Evolutionary conservation across 2,329 filamentous ascomycete genomes (phyloP).

Genomic region (Lecanicillium sp.): DNA sequence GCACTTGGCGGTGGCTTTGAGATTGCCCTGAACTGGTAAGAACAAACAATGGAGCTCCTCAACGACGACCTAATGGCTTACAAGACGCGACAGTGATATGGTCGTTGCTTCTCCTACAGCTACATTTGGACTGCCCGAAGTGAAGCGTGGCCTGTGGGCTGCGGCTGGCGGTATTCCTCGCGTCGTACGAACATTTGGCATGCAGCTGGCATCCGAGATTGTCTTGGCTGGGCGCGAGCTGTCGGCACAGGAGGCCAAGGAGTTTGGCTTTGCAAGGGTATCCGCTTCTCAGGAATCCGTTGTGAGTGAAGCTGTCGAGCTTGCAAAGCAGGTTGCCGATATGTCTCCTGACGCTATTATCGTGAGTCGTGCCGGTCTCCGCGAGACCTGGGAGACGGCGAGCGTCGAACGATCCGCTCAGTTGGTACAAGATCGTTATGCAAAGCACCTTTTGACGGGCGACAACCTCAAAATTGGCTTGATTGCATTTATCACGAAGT

Average conservation of each 20-base stretch:
- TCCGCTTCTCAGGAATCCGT: constrained; percentile 29
- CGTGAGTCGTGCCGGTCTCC: constrained; percentile 29
- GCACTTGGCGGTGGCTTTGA: constrained; percentile 52
- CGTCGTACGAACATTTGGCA: constrained; percentile 35
- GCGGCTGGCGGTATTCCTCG: constrained; percentile 44
- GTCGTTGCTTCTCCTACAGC: constrained; percentile 44
- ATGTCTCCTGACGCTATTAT: constrained; percentile 29
- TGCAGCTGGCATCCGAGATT: constrained; percentile 41
- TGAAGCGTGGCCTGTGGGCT: constrained; percentile 44
- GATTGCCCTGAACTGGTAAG: constrained; percentile 45
- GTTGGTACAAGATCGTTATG: constrained; percentile 32
- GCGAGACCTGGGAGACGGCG: constrained; percentile 30
- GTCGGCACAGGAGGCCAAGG: constrained; percentile 33
- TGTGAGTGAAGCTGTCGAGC: constrained; percentile 25
- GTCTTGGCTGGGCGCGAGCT: constrained; percentile 38
- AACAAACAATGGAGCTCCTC: background rate
- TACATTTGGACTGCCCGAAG: constrained; percentile 45
- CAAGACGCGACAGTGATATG: constrained; percentile 31
- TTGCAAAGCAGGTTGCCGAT: constrained; percentile 26
- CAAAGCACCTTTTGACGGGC: constrained; percentile 28
- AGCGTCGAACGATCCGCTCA: constrained; percentile 32
- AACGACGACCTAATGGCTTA: background rate
- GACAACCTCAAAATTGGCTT: constrained; percentile 43
- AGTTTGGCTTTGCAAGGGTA: constrained; percentile 18
- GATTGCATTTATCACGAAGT: constrained; percentile 43